Evolutionary conservation across 306 rosid species (phyloP).

Genomic region (Sindora glabra): DNA sequence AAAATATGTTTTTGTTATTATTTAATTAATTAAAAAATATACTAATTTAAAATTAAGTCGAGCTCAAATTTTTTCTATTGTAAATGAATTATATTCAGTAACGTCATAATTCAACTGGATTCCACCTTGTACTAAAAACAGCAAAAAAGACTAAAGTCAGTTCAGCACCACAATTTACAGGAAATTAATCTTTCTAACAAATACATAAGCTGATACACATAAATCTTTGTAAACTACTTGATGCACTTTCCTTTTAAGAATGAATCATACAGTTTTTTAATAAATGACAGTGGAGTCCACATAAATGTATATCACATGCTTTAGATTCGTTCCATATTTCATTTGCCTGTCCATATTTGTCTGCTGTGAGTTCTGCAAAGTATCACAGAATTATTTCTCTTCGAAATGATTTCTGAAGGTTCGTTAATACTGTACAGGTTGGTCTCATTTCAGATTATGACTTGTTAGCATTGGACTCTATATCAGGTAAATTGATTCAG

Average conservation of each 20-base stretch:
- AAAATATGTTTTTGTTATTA: too few relatives aligned
- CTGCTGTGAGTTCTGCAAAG: background rate
- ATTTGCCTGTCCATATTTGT: background rate
- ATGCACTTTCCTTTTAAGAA: too few relatives aligned
- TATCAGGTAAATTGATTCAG: constrained; percentile 52
- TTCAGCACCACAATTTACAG: background rate
- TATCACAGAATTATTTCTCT: background rate
- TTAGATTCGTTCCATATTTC: background rate
- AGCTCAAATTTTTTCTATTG: too few relatives aligned
- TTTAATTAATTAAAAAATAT: too few relatives aligned
- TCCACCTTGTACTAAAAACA: too few relatives aligned
- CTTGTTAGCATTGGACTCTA: constrained; percentile 84
- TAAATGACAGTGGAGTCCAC: too few relatives aligned
- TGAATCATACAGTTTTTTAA: too few relatives aligned
- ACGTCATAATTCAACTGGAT: too few relatives aligned
- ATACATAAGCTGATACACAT: background rate
- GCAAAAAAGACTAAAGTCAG: background rate
- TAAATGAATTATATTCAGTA: too few relatives aligned
- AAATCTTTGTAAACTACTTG: too few relatives aligned
- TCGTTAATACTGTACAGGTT: constrained; percentile 49
- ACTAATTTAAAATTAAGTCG: too few relatives aligned
- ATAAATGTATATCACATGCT: too few relatives aligned
- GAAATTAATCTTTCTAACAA: background rate
- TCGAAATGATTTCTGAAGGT: constrained; percentile 16
- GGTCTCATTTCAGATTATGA: constrained; percentile 96